Base-by-base conservation (phyloP, 805 yeast genomes). In the Metschnikowia baotianmanensis region DNA sequence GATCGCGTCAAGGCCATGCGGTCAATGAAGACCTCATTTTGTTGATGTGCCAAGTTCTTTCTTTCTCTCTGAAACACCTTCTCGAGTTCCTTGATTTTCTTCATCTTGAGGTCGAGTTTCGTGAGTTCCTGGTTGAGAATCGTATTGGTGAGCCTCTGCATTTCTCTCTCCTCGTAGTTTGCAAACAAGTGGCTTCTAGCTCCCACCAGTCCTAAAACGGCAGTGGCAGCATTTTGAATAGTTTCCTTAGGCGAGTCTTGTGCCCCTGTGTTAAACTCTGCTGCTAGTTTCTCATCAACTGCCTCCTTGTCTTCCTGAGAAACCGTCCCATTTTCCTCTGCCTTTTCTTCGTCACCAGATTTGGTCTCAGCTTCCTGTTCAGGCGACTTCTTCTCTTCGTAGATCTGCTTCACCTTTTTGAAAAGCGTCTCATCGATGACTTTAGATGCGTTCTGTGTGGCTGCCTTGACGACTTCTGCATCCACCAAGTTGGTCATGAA, bases 401-500 rank as follows among this genome's bases (percentile, higher is more conserved):
- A 67, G 2, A 57, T 61, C 21, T 59, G 48, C 31, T 63, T 63
- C 34, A 76, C 53, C 40, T 70, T 69, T 28, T 63, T 66, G 19
- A 56, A 47, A 2, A 75, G 50, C 48, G 66, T 62, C 34, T 68
- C 71, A 49, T 76, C 78, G 51, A 74, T 63, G 1, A 67, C 69
- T 37, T 67, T 67, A 5, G 80, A 72, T 0, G 88, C 89, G 35
- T 81, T 67, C 22, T 57, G 64, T 6, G 95, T 83, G 24, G 95
- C 95, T 9, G 90, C 88, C 41, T 81, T 79, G 0, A 91, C 96
- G 17, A 85, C 85, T 29, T 83, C 83, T 10, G 91, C 84, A 55
- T 91, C 96, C 13, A 89, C 95, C 36, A 90, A 65, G 27, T 87
- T 82, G 0, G 90, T 81, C 63, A 93, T 69, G 62, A 90, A 93